phyloP scores from a whole-genome alignment of 1,284 basidiomycete species.

The Fistulina hepatica region DNA sequence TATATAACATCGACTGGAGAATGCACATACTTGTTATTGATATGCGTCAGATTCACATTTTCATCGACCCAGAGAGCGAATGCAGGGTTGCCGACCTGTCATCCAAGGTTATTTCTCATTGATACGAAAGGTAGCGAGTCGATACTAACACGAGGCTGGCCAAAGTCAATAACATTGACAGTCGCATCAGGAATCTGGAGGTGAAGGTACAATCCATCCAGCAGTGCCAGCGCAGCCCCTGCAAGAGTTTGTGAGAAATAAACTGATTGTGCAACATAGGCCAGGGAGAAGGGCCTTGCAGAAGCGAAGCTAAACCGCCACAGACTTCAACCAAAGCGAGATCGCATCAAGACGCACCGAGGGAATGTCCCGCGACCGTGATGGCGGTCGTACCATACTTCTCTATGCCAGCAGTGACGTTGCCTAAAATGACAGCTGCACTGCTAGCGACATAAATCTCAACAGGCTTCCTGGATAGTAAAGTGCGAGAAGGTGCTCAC shows the following conservation, averaged over 20 bases:
- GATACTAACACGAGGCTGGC: slow-evolving; percentile 42
- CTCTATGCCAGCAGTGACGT: slow-evolving; percentile 33
- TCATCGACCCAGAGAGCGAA: slow-evolving; percentile 9
- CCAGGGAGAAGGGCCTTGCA: slow-evolving; percentile 7
- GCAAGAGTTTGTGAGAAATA: not conserved
- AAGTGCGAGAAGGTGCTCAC: slow-evolving; percentile 23
- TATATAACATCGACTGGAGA: too few species aligned
- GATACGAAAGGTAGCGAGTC: not conserved
- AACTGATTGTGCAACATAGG: slow-evolving; percentile 9
- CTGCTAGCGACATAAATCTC: slow-evolving; percentile 26
- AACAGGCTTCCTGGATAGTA: not conserved
- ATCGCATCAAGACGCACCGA: slow-evolving; percentile 30
- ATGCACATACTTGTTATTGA: slow-evolving; percentile 10
- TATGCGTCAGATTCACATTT: slow-evolving; percentile 2
- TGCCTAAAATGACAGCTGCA: slow-evolving; percentile 35
- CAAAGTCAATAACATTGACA: slow-evolving; percentile 16
- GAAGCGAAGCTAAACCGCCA: slow-evolving; percentile 12
- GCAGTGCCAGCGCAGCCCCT: slow-evolving; percentile 42
- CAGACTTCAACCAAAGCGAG: not conserved
- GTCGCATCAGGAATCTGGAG: slow-evolving; percentile 9
- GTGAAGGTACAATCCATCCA: slow-evolving; percentile 19
- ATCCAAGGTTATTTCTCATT: slow-evolving; percentile 3
- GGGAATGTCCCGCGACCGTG: slow-evolving; percentile 44
- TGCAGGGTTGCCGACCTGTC: slow-evolving; percentile 11
- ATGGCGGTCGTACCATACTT: slow-evolving; percentile 31